These are phyloP conservation scores for Paraconiothyrium brasiliense DNA, from an alignment of 2,329 filamentous ascomycete genomes.

Conservation along the genomic window DNA sequence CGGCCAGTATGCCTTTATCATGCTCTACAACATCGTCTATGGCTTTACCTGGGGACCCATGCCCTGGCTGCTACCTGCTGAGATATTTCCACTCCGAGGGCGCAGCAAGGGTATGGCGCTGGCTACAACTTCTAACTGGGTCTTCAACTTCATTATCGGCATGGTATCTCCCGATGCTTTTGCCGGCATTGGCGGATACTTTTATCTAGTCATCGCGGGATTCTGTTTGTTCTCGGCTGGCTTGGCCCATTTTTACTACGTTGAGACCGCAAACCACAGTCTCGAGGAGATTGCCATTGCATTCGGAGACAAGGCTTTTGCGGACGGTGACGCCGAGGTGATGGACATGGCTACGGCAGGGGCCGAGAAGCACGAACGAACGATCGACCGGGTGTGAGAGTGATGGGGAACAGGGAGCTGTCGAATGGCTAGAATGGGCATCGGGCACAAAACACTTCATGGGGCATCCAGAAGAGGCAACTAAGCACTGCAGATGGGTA, in stretches of 20 bases:
- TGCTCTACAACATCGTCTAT: conserved; percentile 52
- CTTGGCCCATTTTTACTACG: conserved; percentile 53
- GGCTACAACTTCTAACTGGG: conserved; percentile 52
- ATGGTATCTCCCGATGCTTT: conserved; percentile 57
- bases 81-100: conserved; percentile 49
- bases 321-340: conserved; percentile 29
- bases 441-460: too few species aligned
- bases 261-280: conserved; percentile 52
- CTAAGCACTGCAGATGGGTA: too few species aligned
- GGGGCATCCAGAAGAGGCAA: too few species aligned
- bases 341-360: conserved; percentile 24
- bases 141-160: conserved; percentile 51
- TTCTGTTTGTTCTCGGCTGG: conserved; percentile 52
- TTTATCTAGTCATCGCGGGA: conserved; percentile 54
- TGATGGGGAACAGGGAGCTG: too few species aligned
- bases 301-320: conserved; percentile 56
- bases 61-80: conserved; percentile 51
- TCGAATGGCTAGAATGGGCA: too few species aligned
- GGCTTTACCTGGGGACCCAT: conserved; percentile 54
- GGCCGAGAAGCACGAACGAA: conserved; percentile 18
- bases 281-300: conserved; percentile 53
- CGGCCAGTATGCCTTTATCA: conserved; percentile 52
- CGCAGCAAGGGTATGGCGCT: conserved; percentile 54
- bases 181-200: conserved; percentile 54
- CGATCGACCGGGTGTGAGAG: too few species aligned